Evolutionary conservation across 2,329 filamentous ascomycete species (phyloP).

Genomic region (Paramyrothecium sp.): DNA sequence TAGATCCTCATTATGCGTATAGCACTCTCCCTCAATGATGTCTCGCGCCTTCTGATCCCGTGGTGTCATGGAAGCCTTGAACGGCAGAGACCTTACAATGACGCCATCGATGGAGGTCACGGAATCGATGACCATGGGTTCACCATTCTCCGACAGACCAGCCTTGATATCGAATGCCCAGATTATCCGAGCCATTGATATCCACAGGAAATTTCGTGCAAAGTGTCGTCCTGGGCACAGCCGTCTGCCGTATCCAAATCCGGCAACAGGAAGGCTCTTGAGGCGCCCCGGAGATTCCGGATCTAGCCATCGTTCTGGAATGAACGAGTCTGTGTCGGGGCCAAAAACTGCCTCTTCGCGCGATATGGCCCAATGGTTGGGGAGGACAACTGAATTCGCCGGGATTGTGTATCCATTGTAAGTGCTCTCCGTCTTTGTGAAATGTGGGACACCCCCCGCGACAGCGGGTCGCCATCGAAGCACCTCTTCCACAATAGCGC

Average conservation of each 20-base stretch:
- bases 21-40: constrained; percentile 12
- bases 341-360: constrained; percentile 41
- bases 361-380: constrained; percentile 38
- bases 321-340: constrained; percentile 21
- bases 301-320: constrained; percentile 30
- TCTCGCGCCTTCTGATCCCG: constrained; percentile 25
- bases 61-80: constrained; percentile 22
- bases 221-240: constrained; percentile 42
- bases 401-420: constrained; percentile 40
- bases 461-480: constrained; percentile 43
- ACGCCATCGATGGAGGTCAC: constrained; percentile 24
- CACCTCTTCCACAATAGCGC: constrained; percentile 39
- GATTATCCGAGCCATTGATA: constrained; percentile 39
- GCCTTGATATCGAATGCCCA: constrained; percentile 47
- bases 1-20: constrained; percentile 6
- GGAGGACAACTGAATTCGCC: constrained; percentile 39
- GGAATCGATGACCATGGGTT: constrained; percentile 16
- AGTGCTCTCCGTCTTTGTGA: constrained; percentile 29
- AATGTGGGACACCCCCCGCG: constrained; percentile 35
- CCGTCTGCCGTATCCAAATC: constrained; percentile 49
- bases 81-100: constrained; percentile 21
- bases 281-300: constrained; percentile 7
- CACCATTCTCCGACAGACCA: constrained; percentile 14
- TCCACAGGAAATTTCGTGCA: constrained; percentile 43
- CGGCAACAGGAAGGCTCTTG: constrained; percentile 26